Percentiles rank a stretch among this genome's conserved stretches.
These are phyloP conservation scores for Peronospora farinosa DNA, from an alignment of 352 stramenopile species.

Conservation along the genomic window DNA sequence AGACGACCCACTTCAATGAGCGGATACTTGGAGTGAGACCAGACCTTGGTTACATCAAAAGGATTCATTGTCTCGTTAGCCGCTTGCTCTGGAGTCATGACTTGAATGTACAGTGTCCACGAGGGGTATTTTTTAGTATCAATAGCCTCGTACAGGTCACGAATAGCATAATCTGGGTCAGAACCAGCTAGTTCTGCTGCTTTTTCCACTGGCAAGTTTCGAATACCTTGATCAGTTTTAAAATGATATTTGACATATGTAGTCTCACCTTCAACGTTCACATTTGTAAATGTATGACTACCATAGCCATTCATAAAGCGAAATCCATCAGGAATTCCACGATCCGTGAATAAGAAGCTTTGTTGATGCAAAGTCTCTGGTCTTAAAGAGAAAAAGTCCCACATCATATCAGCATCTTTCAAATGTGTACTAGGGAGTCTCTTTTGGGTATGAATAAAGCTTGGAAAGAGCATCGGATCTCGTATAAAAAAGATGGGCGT, in stretches of 20 bases:
- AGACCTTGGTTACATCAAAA: slow-evolving; percentile 92
- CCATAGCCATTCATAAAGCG: slow-evolving; percentile 91
- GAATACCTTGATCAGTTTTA: slow-evolving; percentile 88
- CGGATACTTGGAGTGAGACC: slow-evolving; percentile 83
- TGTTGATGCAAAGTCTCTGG: slow-evolving; percentile 88
- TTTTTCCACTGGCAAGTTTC: slow-evolving; percentile 81
- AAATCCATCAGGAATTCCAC: slow-evolving; percentile 84
- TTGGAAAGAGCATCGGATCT: slow-evolving; percentile 89
- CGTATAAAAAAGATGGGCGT: slow-evolving; percentile 92
- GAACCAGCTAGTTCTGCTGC: slow-evolving; percentile 54
- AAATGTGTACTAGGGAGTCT: slow-evolving; percentile 84
- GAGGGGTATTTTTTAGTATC: slow-evolving; percentile 64
- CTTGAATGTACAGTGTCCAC: slow-evolving; percentile 89
- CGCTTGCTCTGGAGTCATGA: slow-evolving; percentile 83
- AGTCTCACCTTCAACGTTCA: slow-evolving; percentile 68
- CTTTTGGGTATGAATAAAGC: slow-evolving; percentile 92
- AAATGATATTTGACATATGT: slow-evolving; percentile 92
- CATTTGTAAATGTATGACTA: slow-evolving; percentile 88
- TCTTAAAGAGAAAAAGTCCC: slow-evolving; percentile 90
- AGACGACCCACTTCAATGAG: slow-evolving; percentile 82
- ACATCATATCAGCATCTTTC: slow-evolving; percentile 86
- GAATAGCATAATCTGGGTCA: slow-evolving; percentile 86
- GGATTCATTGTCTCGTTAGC: slow-evolving; percentile 65
- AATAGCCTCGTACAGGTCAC: slow-evolving; percentile 90
- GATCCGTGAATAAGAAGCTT: slow-evolving; percentile 85